Percentiles rank a stretch among this genome's conserved stretches.
Evolutionary conservation across 2,329 filamentous ascomycete genomes (phyloP).

Genomic region (Anthostomella pinea): DNA sequence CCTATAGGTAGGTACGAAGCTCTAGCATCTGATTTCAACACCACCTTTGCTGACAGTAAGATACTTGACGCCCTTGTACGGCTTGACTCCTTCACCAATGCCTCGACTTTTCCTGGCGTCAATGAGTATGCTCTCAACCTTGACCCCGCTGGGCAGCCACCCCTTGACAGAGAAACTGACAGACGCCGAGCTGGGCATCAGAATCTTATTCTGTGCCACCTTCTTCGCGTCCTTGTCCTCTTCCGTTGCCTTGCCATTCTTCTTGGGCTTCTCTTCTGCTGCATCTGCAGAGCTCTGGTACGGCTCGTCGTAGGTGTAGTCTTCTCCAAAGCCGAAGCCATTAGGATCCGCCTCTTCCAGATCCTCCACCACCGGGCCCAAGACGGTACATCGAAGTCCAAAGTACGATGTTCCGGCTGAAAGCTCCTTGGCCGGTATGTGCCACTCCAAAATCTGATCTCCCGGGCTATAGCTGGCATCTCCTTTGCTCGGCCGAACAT

Average conservation of each 20-base stretch:
- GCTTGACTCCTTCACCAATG: conserved; percentile 81
- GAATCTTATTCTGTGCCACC: conserved; percentile 65
- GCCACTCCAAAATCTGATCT: conserved; percentile 76
- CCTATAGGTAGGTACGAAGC: conserved; percentile 7
- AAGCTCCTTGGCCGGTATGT: conserved; percentile 74
- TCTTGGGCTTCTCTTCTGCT: conserved; percentile 33
- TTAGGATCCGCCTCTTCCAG: conserved; percentile 45
- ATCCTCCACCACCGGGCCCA: conserved; percentile 58
- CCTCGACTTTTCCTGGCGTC: conserved; percentile 80
- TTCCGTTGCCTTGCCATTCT: conserved; percentile 29
- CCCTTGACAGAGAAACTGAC: conserved; percentile 71
- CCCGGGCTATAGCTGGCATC: conserved; percentile 79
- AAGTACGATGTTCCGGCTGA: conserved; percentile 65
- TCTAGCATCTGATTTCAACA: conserved; percentile 59
- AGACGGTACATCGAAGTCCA: conserved; percentile 75
- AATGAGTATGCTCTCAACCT: conserved; percentile 65
- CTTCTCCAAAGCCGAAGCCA: conserved; percentile 49
- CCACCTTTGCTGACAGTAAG: conserved; percentile 70
- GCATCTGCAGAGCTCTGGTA: conserved; percentile 53
- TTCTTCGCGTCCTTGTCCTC: conserved; percentile 53
- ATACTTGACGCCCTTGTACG: conserved; percentile 98
- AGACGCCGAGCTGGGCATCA: conserved; percentile 77
- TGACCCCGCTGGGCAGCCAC: conserved; percentile 66
- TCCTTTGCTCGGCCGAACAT: conserved; percentile 76
- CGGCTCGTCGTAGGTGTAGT: conserved; percentile 54